Percentiles rank a stretch among this genome's conserved stretches.
Evolutionary conservation across 2,329 filamentous ascomycete genomes (phyloP).

Genomic region (Setomelanomma holmii): DNA sequence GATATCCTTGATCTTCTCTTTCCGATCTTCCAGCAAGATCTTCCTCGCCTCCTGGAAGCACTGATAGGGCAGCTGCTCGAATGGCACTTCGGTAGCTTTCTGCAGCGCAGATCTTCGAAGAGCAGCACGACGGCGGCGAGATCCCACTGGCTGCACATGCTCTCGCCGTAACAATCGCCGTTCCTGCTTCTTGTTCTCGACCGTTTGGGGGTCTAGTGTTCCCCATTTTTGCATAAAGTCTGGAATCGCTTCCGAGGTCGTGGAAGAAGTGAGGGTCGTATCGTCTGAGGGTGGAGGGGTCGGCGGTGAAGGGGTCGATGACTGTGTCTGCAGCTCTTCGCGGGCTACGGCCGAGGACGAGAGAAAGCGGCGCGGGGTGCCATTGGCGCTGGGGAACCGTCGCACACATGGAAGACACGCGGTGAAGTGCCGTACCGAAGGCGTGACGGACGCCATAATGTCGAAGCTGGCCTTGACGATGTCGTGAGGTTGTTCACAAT

Average conservation of each 20-base stretch:
- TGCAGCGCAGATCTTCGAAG: conserved; percentile 50
- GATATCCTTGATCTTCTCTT: conserved; percentile 80
- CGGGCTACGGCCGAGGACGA: conserved; percentile 54
- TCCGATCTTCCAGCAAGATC: conserved; percentile 78
- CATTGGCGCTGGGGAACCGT: conserved; percentile 38
- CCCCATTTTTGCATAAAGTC: conserved; percentile 48
- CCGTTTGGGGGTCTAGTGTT: conserved; percentile 39
- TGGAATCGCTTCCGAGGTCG: conserved; percentile 20
- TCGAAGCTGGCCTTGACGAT: conserved; percentile 6
- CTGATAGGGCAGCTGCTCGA: conserved; percentile 95
- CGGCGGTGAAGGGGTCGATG: conserved; percentile 25
- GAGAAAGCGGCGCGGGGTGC: conserved; percentile 52
- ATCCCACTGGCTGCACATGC: conserved; percentile 74
- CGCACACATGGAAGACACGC: conserved; percentile 46
- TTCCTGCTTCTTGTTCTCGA: conserved; percentile 61
- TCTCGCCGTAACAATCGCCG: conserved; percentile 72
- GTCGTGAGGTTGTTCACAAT: too few species aligned
- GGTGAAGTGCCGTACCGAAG: conserved; percentile 42
- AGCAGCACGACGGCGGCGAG: conserved; percentile 74
- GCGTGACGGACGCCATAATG: conserved; percentile 44
- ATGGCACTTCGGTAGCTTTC: conserved; percentile 73
- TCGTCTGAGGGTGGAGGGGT: conserved; percentile 22
- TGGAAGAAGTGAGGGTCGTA: conserved; percentile 16
- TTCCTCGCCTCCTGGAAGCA: conserved; percentile 96
- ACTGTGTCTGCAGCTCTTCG: conserved; percentile 53